Percentiles rank a stretch among this genome's conserved stretches.
phyloP scores from a whole-genome alignment of 179 eudicot genomes.

The Silene coronaria region DNA sequence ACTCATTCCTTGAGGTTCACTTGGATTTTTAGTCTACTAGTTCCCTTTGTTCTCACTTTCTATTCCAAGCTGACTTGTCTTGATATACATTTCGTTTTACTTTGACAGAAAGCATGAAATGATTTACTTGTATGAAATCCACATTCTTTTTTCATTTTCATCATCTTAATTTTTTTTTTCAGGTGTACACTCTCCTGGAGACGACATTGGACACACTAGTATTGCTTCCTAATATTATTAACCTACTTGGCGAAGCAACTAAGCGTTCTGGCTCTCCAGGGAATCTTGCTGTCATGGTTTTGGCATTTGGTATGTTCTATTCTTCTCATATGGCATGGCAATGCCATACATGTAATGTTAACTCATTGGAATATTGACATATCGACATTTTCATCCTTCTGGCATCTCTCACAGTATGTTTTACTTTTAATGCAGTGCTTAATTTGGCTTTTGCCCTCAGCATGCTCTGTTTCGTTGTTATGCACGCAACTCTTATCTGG shows the following conservation, averaged over 20 bases:
- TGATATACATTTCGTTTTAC: too few relatives aligned
- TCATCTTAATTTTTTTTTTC: constrained; percentile 13
- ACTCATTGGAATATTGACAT: neutral
- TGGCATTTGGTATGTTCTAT: constrained; percentile 63
- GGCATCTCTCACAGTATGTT: constrained; percentile 46
- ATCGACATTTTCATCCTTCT: constrained; percentile 26
- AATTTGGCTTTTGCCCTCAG: constrained; percentile 85
- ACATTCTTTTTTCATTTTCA: constrained; percentile 1
- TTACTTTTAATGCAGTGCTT: constrained; percentile 70
- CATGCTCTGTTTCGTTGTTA: constrained; percentile 70
- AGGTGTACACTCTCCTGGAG: constrained; percentile 80
- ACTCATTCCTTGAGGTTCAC: too few relatives aligned
- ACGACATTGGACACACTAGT: constrained; percentile 63
- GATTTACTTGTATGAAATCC: neutral
- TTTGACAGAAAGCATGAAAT: neutral
- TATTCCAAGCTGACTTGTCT: too few relatives aligned
- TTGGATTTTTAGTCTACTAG: too few relatives aligned
- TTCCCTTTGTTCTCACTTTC: too few relatives aligned
- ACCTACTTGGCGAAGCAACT: constrained; percentile 53
- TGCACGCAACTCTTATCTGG: constrained; percentile 73
- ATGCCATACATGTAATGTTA: too few relatives aligned
- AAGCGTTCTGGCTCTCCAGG: constrained; percentile 53
- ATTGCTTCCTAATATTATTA: constrained; percentile 63
- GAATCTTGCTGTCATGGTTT: constrained; percentile 60
- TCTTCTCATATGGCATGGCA: constrained; percentile 2